These are phyloP conservation scores for Colletotrichum sp. DNA, from an alignment of 2,329 filamentous ascomycete genomes.

Conservation along the genomic window DNA sequence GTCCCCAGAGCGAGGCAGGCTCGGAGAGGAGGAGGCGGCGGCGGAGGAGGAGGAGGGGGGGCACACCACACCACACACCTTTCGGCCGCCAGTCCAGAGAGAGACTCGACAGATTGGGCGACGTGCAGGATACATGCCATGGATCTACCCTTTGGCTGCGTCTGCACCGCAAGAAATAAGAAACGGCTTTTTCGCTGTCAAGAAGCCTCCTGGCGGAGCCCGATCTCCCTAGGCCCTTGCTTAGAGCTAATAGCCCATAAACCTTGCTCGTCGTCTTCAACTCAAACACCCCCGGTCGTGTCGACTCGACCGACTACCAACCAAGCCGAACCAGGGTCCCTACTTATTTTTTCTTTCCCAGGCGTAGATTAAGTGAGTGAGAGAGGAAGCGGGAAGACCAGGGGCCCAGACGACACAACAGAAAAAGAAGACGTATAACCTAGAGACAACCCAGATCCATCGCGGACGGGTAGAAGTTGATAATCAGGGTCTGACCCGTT, in stretches of 20 bases:
- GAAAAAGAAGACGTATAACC: constrained; percentile 21
- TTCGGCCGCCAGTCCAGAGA: constrained; percentile 9
- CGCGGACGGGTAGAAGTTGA: constrained; percentile 8
- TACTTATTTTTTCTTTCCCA: constrained; percentile 8
- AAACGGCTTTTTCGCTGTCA: constrained; percentile 21
- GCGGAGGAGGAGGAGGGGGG: not conserved
- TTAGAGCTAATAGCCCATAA: constrained; percentile 3
- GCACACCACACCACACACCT: not conserved
- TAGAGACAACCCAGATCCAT: constrained; percentile 20
- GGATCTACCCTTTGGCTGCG: constrained; percentile 14
- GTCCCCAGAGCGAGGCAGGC: not conserved
- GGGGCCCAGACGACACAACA: not conserved
- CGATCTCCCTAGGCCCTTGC: constrained; percentile 19
- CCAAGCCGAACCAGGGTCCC: constrained; percentile 13
- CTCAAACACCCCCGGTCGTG: not conserved
- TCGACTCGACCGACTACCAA: not conserved
- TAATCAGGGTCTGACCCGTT: constrained; percentile 24
- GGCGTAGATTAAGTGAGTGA: not conserved
- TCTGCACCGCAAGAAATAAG: constrained; percentile 21
- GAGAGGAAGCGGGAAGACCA: not conserved
- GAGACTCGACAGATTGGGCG: constrained; percentile 17
- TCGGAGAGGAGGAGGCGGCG: not conserved
- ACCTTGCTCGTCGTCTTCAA: constrained; percentile 15
- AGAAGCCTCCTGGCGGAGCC: constrained; percentile 16
- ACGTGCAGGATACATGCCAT: constrained; percentile 18